These are phyloP conservation scores for Plantago coronopus DNA, from an alignment of 305 asterid genomes.

Conservation along the genomic window DNA sequence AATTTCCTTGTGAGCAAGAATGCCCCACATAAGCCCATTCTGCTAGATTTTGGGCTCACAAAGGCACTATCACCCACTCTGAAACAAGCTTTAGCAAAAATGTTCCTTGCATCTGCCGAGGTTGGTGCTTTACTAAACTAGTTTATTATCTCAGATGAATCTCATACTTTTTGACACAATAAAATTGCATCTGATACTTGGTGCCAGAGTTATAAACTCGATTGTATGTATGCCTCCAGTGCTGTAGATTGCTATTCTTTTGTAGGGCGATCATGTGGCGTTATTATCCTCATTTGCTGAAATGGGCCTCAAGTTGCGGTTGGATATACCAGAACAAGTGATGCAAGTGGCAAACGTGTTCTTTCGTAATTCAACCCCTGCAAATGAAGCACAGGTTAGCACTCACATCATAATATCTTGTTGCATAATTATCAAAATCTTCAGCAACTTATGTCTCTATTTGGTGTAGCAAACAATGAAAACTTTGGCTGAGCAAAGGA, in stretches of 20 bases:
- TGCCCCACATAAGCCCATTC: slow-evolving; percentile 87
- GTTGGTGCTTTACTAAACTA: slow-evolving; percentile 36
- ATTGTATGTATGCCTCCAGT: slow-evolving; percentile 8
- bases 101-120: slow-evolving; percentile 98
- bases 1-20: slow-evolving; percentile 94
- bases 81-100: slow-evolving; percentile 90
- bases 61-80: slow-evolving; percentile 63
- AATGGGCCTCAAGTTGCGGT: slow-evolving; percentile 93
- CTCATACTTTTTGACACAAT: slow-evolving; percentile 17
- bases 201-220: neutral
- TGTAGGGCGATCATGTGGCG: slow-evolving; percentile 97
- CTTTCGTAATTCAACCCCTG: slow-evolving; percentile 86
- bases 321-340: slow-evolving; percentile 94
- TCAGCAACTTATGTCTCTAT: slow-evolving; percentile 27
- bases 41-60: slow-evolving; percentile 97
- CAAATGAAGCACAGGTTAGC: slow-evolving; percentile 83
- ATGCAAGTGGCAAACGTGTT: slow-evolving; percentile 84
- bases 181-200: too few species aligned
- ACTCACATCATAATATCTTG: slow-evolving; percentile 17
- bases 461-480: slow-evolving; percentile 68
- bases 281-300: slow-evolving; percentile 87
- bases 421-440: neutral
- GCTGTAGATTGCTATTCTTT: slow-evolving; percentile 20
- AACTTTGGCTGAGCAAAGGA: slow-evolving; percentile 73
- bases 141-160: neutral